phyloP scores from a whole-genome alignment of 495 filamentous ascomycete species.

The Apiosordaria backusii region DNA sequence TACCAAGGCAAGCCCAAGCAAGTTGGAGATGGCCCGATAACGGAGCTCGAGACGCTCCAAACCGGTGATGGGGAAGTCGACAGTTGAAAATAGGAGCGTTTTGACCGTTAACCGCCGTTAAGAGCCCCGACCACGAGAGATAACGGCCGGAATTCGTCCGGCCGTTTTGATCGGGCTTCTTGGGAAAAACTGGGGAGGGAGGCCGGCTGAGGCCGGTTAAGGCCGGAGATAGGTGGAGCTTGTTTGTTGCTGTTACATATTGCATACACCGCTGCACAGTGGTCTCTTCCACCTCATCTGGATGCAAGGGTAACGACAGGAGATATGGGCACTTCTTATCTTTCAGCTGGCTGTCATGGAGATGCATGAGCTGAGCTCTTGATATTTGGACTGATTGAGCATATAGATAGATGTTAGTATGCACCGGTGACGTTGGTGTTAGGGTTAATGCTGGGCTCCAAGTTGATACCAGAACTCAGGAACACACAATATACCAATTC shows the following conservation, averaged over 20 bases:
- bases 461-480: background rate
- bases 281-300: slow-evolving; percentile 7
- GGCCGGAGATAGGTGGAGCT: slow-evolving; percentile 33
- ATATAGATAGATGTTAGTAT: background rate
- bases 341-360: background rate
- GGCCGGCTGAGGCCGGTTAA: slow-evolving; percentile 36
- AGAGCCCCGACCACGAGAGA: slow-evolving; percentile 7
- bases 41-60: slow-evolving; percentile 8
- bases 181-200: background rate
- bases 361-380: background rate
- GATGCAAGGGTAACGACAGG: slow-evolving; percentile 7
- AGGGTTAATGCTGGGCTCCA: background rate
- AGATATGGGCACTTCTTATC: background rate
- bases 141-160: slow-evolving; percentile 35
- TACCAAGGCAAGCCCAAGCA: background rate
- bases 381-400: background rate
- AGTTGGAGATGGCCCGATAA: slow-evolving; percentile 12
- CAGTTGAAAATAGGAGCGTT: background rate
- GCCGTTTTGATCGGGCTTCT: slow-evolving; percentile 21
- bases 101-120: background rate
- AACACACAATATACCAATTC: background rate
- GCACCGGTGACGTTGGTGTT: background rate
- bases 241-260: slow-evolving; percentile 24
- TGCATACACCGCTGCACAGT: background rate
- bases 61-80: too few species aligned